Evolutionary conservation across 75 land plant species (phyloP).

Genomic region (Azolla pinnata): DNA sequence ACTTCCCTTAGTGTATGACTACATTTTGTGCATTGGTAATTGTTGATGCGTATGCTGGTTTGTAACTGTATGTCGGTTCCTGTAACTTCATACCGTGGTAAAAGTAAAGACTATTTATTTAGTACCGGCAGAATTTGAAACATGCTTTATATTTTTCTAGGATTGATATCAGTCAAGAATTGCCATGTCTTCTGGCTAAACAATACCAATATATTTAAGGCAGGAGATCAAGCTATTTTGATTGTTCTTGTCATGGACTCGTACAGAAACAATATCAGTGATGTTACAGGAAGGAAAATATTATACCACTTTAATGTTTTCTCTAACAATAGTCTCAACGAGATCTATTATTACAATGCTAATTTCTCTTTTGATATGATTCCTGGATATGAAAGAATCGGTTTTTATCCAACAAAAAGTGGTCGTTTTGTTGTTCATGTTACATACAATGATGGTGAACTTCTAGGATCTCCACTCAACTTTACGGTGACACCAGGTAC

Average conservation of each 20-base stretch:
- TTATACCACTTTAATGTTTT: conserved; percentile 5
- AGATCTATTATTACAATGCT: neutral
- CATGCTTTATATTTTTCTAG: too few species aligned
- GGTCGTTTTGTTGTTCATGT: neutral
- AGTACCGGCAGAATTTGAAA: too few species aligned
- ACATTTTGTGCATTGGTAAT: too few species aligned
- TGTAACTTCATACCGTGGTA: too few species aligned
- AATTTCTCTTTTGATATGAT: neutral
- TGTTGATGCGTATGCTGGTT: too few species aligned
- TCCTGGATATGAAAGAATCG: conserved; percentile 1
- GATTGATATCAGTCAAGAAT: neutral
- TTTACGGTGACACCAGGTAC: conserved; percentile 5
- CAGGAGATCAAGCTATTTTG: conserved; percentile 10
- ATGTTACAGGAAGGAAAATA: neutral
- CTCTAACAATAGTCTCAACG: neutral
- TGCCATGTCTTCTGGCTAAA: neutral
- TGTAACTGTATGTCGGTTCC: too few species aligned
- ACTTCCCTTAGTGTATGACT: too few species aligned
- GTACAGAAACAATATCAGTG: neutral
- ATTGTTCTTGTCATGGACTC: conserved; percentile 9
- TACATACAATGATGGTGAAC: neutral
- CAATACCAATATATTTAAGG: neutral
- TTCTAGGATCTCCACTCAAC: neutral
- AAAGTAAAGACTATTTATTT: too few species aligned
- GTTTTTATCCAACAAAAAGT: neutral